These are phyloP conservation scores for Phytopythium boreale DNA, from an alignment of 352 stramenopile genomes.

Conservation along the genomic window DNA sequence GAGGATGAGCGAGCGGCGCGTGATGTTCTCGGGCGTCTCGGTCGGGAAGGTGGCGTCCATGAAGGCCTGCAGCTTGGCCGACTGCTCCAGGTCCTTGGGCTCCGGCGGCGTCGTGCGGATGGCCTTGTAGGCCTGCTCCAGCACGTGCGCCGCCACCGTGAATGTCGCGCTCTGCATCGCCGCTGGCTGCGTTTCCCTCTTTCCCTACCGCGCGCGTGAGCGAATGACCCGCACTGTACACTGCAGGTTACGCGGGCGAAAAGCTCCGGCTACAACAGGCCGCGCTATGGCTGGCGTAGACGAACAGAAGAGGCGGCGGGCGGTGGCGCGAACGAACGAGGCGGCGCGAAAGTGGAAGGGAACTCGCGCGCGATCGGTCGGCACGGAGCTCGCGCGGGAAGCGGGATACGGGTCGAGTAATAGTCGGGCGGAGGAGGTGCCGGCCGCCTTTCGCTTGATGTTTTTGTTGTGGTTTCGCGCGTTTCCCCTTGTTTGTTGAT, in stretches of 20 bases:
- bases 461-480: background rate
- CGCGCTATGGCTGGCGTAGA: no score
- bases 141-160: slow-evolving; percentile 62
- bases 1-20: slow-evolving; percentile 80
- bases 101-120: slow-evolving; percentile 85
- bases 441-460: background rate
- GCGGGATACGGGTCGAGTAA: background rate
- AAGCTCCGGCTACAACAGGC: no score
- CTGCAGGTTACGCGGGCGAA: no score
- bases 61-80: slow-evolving; percentile 70
- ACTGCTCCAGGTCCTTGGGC: slow-evolving; percentile 82
- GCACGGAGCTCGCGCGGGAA: background rate
- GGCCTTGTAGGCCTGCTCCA: slow-evolving; percentile 88
- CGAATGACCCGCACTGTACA: no score
- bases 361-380: background rate
- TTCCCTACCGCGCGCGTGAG: background rate
- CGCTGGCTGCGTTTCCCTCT: background rate
- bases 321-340: background rate
- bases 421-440: background rate
- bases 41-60: slow-evolving; percentile 83
- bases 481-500: background rate
- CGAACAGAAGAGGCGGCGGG: background rate
- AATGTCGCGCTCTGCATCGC: slow-evolving; percentile 67
- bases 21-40: slow-evolving; percentile 78
- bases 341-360: background rate